These are phyloP conservation scores for Dissophora ornata DNA, from an alignment of 192 early-diverging fungal genomes.

Conservation along the genomic window DNA sequence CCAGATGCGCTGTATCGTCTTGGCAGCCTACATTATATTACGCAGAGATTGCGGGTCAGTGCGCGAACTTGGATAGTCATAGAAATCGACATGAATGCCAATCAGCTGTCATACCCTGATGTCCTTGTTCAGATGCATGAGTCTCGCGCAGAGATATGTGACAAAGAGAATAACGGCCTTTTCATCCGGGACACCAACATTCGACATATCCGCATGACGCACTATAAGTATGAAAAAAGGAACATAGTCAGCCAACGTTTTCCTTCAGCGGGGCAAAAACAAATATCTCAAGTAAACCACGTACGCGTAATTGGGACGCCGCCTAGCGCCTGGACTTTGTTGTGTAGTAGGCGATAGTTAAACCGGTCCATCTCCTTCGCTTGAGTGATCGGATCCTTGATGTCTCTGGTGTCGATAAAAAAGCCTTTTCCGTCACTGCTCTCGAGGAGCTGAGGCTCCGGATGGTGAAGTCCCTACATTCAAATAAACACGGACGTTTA, in stretches of 20 bases:
- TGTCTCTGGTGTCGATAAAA: constrained; percentile 42
- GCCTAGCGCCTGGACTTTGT: constrained; percentile 52
- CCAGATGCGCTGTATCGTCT: constrained; percentile 53
- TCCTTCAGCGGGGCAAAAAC: too few relatives aligned
- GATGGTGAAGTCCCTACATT: constrained; percentile 38
- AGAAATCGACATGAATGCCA: neutral
- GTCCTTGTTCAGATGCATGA: constrained; percentile 56
- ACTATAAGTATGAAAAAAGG: constrained; percentile 12
- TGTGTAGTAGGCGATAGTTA: constrained; percentile 50
- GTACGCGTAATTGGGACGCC: constrained; percentile 54
- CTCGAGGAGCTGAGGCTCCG: constrained; percentile 23
- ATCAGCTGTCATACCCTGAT: constrained; percentile 26
- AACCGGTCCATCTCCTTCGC: constrained; percentile 54
- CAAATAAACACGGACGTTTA: constrained; percentile 4
- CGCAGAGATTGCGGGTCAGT: neutral
- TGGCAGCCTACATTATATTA: constrained; percentile 40
- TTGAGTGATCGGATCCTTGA: constrained; percentile 45
- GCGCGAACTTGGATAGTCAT: neutral
- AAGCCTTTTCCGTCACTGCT: constrained; percentile 34
- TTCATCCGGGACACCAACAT: constrained; percentile 54
- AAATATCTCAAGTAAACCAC: too few relatives aligned
- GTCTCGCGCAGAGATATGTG: constrained; percentile 53
- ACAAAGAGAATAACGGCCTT: constrained; percentile 55
- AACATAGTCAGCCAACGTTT: too few relatives aligned
- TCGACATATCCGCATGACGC: constrained; percentile 49